A percentile compares a stretch with the other conserved stretches of the same genome.
Evolutionary conservation across 2,329 filamentous ascomycete species (phyloP).

Genomic region (Verticillium klebahnii): DNA sequence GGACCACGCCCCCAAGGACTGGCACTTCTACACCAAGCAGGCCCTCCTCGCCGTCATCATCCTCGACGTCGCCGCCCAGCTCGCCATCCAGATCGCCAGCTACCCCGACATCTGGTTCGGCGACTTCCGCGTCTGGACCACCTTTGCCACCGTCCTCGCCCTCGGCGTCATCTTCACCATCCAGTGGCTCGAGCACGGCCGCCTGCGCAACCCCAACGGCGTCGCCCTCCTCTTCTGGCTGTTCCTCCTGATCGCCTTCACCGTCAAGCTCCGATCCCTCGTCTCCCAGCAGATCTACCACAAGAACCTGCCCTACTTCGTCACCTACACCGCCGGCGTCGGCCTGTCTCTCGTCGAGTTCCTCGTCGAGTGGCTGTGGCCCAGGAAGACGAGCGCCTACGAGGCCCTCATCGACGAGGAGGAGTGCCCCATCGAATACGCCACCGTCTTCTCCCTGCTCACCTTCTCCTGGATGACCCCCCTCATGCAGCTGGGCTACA

Average conservation of each 20-base stretch:
- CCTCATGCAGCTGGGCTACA: conserved; percentile 93
- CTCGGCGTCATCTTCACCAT: conserved; percentile 70
- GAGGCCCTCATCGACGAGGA: conserved; percentile 54
- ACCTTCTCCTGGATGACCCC: conserved; percentile 99
- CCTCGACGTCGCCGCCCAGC: conserved; percentile 65
- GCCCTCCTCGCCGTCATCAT: conserved; percentile 66
- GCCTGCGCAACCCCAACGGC: conserved; percentile 79
- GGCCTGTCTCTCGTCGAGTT: conserved; percentile 69
- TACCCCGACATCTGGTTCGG: conserved; percentile 67
- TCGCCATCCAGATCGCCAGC: conserved; percentile 68
- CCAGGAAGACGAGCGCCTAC: conserved; percentile 66
- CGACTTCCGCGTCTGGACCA: conserved; percentile 85
- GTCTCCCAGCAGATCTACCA: conserved; percentile 71
- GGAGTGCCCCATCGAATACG: conserved; percentile 77
- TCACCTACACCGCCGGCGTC: conserved; percentile 68
- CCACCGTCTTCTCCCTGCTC: conserved; percentile 86
- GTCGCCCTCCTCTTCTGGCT: conserved; percentile 92
- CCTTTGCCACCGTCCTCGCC: conserved; percentile 65
- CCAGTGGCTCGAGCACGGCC: conserved; percentile 82
- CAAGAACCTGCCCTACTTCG: conserved; percentile 67
- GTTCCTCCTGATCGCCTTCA: conserved; percentile 71
- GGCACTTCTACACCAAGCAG: conserved; percentile 92
- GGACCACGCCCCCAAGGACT: conserved; percentile 69
- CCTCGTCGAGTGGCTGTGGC: conserved; percentile 77
- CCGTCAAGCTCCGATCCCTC: conserved; percentile 81